phyloP scores from a whole-genome alignment of 345 rosid species.

The Capsella bursapastoris region DNA sequence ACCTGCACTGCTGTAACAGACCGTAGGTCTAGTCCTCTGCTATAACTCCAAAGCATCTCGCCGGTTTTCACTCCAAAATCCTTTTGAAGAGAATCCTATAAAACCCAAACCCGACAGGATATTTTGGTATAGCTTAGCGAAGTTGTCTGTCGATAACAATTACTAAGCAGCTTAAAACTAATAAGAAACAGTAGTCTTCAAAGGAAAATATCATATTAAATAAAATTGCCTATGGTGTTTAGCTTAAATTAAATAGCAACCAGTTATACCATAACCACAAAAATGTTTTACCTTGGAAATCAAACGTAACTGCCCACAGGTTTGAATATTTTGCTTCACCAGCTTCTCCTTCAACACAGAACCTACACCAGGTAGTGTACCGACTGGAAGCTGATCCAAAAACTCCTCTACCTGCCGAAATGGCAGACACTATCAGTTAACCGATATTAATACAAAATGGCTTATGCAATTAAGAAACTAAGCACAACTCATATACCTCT shows the following conservation, averaged over 20 bases:
- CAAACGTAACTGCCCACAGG: conserved; percentile 77
- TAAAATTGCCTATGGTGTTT: neutral
- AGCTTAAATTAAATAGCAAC: conserved; percentile 4
- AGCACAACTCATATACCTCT: conserved; percentile 2
- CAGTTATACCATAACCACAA: conserved; percentile 19
- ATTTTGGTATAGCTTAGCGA: conserved; percentile 11
- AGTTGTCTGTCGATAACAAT: neutral
- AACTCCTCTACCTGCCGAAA: conserved; percentile 72
- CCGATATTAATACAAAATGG: neutral
- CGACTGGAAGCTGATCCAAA: conserved; percentile 69
- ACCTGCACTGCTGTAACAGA: conserved; percentile 81
- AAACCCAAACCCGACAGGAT: conserved; percentile 34
- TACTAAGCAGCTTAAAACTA: neutral
- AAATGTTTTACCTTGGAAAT: conserved; percentile 66
- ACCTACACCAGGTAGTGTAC: conserved; percentile 92
- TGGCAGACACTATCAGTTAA: conserved; percentile 11
- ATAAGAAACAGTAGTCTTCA: neutral
- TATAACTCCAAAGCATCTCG: conserved; percentile 94
- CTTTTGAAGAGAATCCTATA: conserved; percentile 77
- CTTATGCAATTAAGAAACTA: conserved; percentile 31
- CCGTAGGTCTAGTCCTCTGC: conserved; percentile 87
- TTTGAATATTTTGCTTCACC: conserved; percentile 62
- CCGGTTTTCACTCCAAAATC: conserved; percentile 92
- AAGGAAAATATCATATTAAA: neutral
- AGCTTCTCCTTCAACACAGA: conserved; percentile 78